Base-by-base conservation (phyloP, 306 rosid genomes). In the Inga laurina region DNA sequence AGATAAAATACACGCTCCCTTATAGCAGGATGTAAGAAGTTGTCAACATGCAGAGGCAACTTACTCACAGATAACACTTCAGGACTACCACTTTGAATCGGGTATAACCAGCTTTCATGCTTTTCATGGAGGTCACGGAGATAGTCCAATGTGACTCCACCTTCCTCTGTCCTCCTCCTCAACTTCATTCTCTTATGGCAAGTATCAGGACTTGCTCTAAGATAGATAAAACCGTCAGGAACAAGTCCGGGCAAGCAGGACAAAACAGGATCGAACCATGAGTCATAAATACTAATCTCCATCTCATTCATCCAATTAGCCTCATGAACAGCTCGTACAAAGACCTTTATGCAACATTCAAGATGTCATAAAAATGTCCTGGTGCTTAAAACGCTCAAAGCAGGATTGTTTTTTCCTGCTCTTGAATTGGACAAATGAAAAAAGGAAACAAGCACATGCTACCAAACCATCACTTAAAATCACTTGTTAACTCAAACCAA, bases 221-320 rank as follows among this genome's bases (percentile, higher is more conserved):
- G 96, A 89, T 95, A 95, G 88, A 95, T 95, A 86, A 95, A 95
- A 79, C 89, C 98, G 67, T 95, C 98, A 32, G 98, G 98, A 77
- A 95, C 84, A 67, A 95, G 98, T 74, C 98, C 98, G 21, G 98
- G 98, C 91, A 95, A 89, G 84, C 89, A 82, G 22, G 98, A 95
- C 65, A 95, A 98, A 12, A 95, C 98, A 49, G 98, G 98, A 88
- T 95, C 98, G 85, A 95, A 95, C 98, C 98, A 95, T 16, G 98
- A 95, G 87, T 95, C 98, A 45, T 95, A 95, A 72, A 95, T 93
- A 86, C 98, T 95, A 86, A 93, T 93, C 91, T 95, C 98, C 98
- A 95, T 95, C 89, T 91, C 98, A 87, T 88, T 95, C 98, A 95
- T 95, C 98, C 98, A 95, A 15, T 93, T 95, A 21, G 98, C 98